Evolutionary conservation across 2,329 filamentous ascomycete species (phyloP).

Genomic region (Neonectria neomacrospora): DNA sequence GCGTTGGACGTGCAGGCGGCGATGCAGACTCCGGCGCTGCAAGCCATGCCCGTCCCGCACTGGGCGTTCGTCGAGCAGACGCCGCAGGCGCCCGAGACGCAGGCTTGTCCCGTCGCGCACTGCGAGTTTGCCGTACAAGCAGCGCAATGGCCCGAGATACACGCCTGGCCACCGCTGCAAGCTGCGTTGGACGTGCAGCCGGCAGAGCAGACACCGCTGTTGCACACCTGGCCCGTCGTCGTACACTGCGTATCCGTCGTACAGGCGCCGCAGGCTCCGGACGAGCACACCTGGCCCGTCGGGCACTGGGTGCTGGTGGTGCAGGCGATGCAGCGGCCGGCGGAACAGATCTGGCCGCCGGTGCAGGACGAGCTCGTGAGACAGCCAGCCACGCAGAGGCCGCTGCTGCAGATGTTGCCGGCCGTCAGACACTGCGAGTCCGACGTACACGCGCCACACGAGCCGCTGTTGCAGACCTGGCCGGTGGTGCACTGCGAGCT

Average conservation of each 20-base stretch:
- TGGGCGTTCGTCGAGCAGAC: not conserved
- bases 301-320: conserved; percentile 2
- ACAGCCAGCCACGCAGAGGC: conserved; percentile 19
- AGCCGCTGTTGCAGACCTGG: conserved; percentile 18
- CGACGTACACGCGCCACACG: conserved; percentile 11
- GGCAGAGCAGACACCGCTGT: not conserved
- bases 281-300: conserved; percentile 3
- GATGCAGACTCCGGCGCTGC: not conserved
- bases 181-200: not conserved
- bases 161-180: not conserved
- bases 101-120: not conserved
- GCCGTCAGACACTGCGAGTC: conserved; percentile 16
- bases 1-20: not conserved
- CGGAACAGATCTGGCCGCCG: conserved; percentile 11
- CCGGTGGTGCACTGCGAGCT: conserved; percentile 24
- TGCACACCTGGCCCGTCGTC: not conserved
- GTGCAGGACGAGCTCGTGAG: conserved; percentile 5
- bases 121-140: not conserved
- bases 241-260: conserved; percentile 2
- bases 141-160: not conserved
- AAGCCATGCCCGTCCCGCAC: not conserved
- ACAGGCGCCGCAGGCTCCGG: conserved; percentile 8
- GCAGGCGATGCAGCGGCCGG: conserved; percentile 13
- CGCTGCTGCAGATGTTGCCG: conserved; percentile 14
- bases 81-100: not conserved